phyloP scores from a whole-genome alignment of 1,139 yeast genomes.

The Hansenula sp. region DNA sequence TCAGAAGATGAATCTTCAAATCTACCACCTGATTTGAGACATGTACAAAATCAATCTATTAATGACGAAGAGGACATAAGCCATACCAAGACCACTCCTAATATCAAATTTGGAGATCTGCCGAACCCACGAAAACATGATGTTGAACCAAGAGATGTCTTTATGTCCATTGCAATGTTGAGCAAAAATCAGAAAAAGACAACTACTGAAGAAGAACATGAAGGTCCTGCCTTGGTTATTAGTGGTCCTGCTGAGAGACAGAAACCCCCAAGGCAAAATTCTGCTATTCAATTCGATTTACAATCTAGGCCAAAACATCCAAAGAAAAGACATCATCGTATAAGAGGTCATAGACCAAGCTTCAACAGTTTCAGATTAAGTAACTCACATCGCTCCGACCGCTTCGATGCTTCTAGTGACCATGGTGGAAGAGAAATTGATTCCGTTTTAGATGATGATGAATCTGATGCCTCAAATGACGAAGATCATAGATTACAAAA shows the following conservation, averaged over 20 bases:
- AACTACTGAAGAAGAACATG: conserved; percentile 38
- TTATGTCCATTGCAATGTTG: conserved; percentile 75
- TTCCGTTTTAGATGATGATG: neutral
- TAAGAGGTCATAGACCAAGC: conserved; percentile 15
- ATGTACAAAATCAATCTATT: conserved; percentile 4
- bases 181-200: conserved; percentile 41
- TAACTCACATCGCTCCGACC: neutral
- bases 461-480: neutral
- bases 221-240: conserved; percentile 81
- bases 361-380: conserved; percentile 9
- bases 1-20: conserved; percentile 9
- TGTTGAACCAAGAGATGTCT: conserved; percentile 80
- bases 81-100: conserved; percentile 23
- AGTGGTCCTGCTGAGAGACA: conserved; percentile 76
- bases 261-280: conserved; percentile 22
- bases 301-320: conserved; percentile 14
- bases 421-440: conserved; percentile 20
- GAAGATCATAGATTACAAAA: conserved; percentile 16
- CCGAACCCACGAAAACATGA: conserved; percentile 50
- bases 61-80: conserved; percentile 41
- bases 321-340: neutral
- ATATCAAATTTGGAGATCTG: conserved; percentile 36
- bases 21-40: conserved; percentile 8
- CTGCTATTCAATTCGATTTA: conserved; percentile 21
- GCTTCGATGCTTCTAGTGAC: conserved; percentile 15